Evolutionary conservation across 805 yeast genomes (phyloP), one percentile per base, ranked within the genome.

Genomic region (Wickerhamiella azymoides): DNA sequence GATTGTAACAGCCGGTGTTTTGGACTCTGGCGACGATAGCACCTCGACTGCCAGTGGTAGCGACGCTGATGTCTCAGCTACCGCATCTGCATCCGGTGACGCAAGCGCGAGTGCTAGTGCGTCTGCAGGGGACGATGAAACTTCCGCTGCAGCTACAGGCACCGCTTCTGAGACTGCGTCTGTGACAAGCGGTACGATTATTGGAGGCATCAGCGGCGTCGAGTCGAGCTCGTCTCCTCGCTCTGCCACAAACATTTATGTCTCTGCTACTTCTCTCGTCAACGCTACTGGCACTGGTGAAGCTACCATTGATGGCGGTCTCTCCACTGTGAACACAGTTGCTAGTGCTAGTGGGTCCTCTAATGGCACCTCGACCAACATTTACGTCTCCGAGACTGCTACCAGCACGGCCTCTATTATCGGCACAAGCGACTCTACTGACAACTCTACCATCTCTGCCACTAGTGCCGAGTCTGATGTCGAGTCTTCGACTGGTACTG

Each of bases 91-190:
- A 3, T 16, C 21, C 10, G 45, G 27, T 11, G 10, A 41, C 25
- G 25, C 45, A 35, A n/a, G 45, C 14, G 25, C 48, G 25, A 37
- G 49, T 7, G 27, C 54, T 16, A 45, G 49, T 25, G 39, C 38
- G n/a, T 17, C 38, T 40, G 43, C 24, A 11, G 24, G 27, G 19
- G 40, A 32, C 18, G 25, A 49, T 16, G 33, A 43, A 19, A 10
- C 51, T 32, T 21, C 55, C 8, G 19, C 16, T 2, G 28, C 17
- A 6, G 40, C 26, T 37, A 4, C 21, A 13, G 27, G 33, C 39
- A 14, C 45, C 19, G 11, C 46, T 9, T 26, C 43, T 8, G 47
- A 40, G 11, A 14, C 49, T 11, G 18, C 45, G 30, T 19, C 49
- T n/a, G 47, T 46, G 7, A 27, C 52, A 16, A 36, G 39, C n/a